phyloP scores from a whole-genome alignment of 2,329 filamentous ascomycete genomes.

The Cladobotryum protrusum region DNA sequence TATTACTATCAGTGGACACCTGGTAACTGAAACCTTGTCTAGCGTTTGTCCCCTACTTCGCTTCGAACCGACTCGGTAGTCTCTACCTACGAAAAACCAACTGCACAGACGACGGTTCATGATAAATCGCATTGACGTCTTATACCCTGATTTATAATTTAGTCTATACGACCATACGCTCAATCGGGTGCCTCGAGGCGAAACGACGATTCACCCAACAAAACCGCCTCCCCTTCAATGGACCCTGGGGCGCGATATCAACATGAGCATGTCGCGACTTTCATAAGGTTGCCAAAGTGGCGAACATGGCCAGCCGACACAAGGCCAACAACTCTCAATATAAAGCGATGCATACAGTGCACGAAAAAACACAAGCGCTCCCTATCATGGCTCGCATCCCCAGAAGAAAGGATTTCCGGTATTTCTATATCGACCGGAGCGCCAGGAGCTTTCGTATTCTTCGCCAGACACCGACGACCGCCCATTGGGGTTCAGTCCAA shows the following conservation, averaged over 20 bases:
- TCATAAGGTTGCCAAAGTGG: not conserved
- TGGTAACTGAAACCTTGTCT: not conserved
- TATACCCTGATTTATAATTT: too few species aligned
- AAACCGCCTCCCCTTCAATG: not conserved
- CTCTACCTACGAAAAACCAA: not conserved
- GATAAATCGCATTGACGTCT: too few species aligned
- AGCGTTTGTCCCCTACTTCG: not conserved
- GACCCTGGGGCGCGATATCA: not conserved
- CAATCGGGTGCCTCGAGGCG: too few species aligned
- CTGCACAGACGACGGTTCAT: not conserved
- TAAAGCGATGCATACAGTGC: not conserved
- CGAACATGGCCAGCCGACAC: not conserved
- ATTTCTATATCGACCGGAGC: slow-evolving; percentile 7
- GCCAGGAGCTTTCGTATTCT: slow-evolving; percentile 7
- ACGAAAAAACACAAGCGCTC: slow-evolving; percentile 7
- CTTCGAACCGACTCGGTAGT: not conserved
- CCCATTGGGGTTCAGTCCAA: slow-evolving; percentile 29
- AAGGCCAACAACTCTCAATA: slow-evolving; percentile 1
- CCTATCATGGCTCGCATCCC: slow-evolving; percentile 11
- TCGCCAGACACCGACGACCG: slow-evolving; percentile 1
- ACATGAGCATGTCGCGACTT: not conserved
- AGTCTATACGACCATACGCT: too few species aligned
- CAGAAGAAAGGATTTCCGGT: slow-evolving; percentile 6
- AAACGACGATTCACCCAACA: too few species aligned
- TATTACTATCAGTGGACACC: not conserved